Conservation (phyloP, 2,329 filamentous ascomycete genomes). For the Allantophomopsis lycopodina region DNA sequence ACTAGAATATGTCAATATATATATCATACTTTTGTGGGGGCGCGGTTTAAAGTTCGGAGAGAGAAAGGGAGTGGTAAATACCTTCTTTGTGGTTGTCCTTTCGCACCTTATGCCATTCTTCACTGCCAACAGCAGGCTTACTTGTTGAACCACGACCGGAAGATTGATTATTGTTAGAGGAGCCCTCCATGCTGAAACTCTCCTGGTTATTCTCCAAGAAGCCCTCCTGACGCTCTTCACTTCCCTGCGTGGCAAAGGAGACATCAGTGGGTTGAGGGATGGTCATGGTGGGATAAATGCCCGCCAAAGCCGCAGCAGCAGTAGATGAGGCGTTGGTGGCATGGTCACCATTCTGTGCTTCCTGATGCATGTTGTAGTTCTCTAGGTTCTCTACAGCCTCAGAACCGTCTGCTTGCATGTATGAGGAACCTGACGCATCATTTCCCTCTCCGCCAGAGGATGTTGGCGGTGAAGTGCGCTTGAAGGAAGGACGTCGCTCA, state of each 20-base stretch:
- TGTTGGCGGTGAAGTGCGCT: slow-evolving; percentile 18
- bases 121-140: slow-evolving; percentile 87
- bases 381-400: slow-evolving; percentile 17
- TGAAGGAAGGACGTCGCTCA: slow-evolving; percentile 17
- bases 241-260: slow-evolving; percentile 30
- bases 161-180: slow-evolving; percentile 22
- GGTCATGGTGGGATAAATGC: slow-evolving; percentile 35
- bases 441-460: slow-evolving; percentile 9
- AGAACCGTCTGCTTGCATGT: slow-evolving; percentile 10
- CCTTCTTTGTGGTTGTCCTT: slow-evolving; percentile 99
- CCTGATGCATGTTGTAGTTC: slow-evolving; percentile 26
- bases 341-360: slow-evolving; percentile 37
- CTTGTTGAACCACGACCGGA: slow-evolving; percentile 23
- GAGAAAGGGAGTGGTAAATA: slow-evolving; percentile 26
- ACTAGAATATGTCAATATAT: slow-evolving; percentile 40
- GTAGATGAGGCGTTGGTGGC: slow-evolving; percentile 34
- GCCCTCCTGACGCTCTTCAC: slow-evolving; percentile 15
- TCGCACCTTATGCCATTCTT: slow-evolving; percentile 95
- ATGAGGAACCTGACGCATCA: slow-evolving; percentile 8
- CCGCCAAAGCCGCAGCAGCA: slow-evolving; percentile 33
- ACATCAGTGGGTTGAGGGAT: slow-evolving; percentile 40
- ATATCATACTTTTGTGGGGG: background rate
- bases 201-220: slow-evolving; percentile 16
- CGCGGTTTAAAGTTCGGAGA: too few species aligned
- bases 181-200: slow-evolving; percentile 26